A percentile compares a stretch with the other conserved stretches of the same genome.
phyloP scores from a whole-genome alignment of 1,284 basidiomycete genomes.

The Ustilago curta region DNA sequence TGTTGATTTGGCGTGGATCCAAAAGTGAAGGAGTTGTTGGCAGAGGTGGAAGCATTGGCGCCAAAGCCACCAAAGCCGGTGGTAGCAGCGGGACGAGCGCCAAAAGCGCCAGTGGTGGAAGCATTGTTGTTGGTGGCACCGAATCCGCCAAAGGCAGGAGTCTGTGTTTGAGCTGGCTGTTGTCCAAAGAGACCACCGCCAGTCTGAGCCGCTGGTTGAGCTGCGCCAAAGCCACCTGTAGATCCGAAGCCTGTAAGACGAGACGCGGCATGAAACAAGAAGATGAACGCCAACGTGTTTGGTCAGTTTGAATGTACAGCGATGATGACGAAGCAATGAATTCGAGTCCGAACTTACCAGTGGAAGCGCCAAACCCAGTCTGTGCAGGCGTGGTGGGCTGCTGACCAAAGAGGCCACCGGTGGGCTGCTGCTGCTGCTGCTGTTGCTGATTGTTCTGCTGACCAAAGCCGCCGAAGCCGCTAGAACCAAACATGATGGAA shows the following conservation, averaged over 20 bases:
- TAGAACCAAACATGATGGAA: slow-evolving; percentile 56
- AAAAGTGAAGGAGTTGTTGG: slow-evolving; percentile 49
- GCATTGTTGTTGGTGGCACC: slow-evolving; percentile 51
- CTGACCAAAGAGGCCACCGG: slow-evolving; percentile 69
- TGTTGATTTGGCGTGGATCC: slow-evolving; percentile 40
- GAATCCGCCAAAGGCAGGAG: slow-evolving; percentile 55
- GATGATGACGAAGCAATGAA: neutral
- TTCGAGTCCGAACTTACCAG: slow-evolving; percentile 25
- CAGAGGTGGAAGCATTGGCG: slow-evolving; percentile 24
- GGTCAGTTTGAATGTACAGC: neutral
- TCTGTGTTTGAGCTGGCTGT: slow-evolving; percentile 52
- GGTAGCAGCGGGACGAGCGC: slow-evolving; percentile 54
- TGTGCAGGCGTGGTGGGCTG: slow-evolving; percentile 64
- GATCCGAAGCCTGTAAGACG: slow-evolving; percentile 40
- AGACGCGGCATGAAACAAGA: neutral
- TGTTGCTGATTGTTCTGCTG: slow-evolving; percentile 61
- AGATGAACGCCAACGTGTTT: neutral
- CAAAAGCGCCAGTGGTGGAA: slow-evolving; percentile 46
- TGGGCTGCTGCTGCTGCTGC: slow-evolving; percentile 62
- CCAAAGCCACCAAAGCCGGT: slow-evolving; percentile 62
- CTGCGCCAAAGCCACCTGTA: slow-evolving; percentile 44
- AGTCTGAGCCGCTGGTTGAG: slow-evolving; percentile 57
- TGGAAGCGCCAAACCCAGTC: slow-evolving; percentile 39
- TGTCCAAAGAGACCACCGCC: slow-evolving; percentile 68
- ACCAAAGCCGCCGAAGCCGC: slow-evolving; percentile 61